Base-by-base conservation (phyloP, 2,329 filamentous ascomycete species). In the Colletotrichum destructivum region DNA sequence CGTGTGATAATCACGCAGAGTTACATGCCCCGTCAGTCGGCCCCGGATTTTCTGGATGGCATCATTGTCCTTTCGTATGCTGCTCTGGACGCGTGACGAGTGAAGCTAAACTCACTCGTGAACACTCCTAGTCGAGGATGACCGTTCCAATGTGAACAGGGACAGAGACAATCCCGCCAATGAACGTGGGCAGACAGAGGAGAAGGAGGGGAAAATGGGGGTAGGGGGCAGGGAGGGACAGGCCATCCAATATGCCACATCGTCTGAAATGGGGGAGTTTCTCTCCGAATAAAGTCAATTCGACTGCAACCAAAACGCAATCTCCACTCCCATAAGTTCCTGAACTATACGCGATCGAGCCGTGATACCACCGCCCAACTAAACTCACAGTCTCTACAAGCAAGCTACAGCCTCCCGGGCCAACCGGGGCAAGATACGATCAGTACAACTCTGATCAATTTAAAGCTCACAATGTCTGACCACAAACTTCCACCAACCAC, bases 401-500 rank as follows among this genome's bases (percentile, higher is more conserved):
- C 31, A 31, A 31, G 31, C 31, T 31, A 31, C 31, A 31, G 31
- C 31, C 63, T 57, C 46, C 11, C 42, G 15, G 18, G 47, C n/a
- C 57, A 38, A 23, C 31, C 44, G 44, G 31, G 44, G 38, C 38
- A 38, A 47, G n/a, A 38, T 18, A 51, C 62, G 62, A 59, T 62
- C 26, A 57, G 51, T 23, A 15, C 52, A 63, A 60, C 46, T 71
- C 52, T 71, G 64, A 35, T 60, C 64, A 59, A 69, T 71, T 63
- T 69, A 69, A 62, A 63, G 59, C 59, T 31, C 64, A 47, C 16
- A 47, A 59, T 54, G 21, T 62, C 57, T 62, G 64, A 68, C 46
- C 65, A 59, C 40, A 55, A 69, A 63, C 69, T 71, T 71, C 69
- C 69, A 63, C 69, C 69, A 71, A 71, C 59, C 52, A 71, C 5